phyloP scores from a whole-genome alignment of 306 rosid species.

The Pterocarpus santalinus region DNA sequence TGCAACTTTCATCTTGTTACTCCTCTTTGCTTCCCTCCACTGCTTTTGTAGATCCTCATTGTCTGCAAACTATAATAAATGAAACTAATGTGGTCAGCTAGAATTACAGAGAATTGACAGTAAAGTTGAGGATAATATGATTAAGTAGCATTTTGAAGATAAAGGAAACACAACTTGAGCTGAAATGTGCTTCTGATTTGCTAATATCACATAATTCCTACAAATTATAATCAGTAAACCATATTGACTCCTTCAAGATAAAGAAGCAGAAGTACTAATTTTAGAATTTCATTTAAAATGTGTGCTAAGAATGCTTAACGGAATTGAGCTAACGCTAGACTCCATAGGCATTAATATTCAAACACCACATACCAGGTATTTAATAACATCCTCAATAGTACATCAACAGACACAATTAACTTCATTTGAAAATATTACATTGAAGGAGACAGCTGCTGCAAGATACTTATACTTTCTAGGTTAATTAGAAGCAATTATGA shows the following conservation, averaged over 20 bases:
- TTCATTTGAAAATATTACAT: conserved; percentile 7
- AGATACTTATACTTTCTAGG: conserved; percentile 10
- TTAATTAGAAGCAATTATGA: background rate
- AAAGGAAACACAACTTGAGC: conserved; percentile 24
- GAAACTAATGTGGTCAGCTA: conserved; percentile 47
- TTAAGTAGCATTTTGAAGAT: conserved; percentile 20
- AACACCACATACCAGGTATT: conserved; percentile 16
- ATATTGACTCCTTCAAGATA: conserved; percentile 34
- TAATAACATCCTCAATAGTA: conserved; percentile 5
- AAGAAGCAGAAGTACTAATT: conserved; percentile 22
- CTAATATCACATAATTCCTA: conserved; percentile 10
- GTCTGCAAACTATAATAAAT: conserved; percentile 73
- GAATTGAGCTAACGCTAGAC: conserved; percentile 19
- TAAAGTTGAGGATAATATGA: conserved; percentile 40
- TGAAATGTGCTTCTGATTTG: conserved; percentile 4
- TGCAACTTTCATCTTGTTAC: conserved; percentile 84
- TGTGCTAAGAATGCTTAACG: conserved; percentile 5
- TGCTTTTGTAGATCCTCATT: conserved; percentile 81
- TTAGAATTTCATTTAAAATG: background rate
- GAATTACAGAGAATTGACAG: conserved; percentile 35
- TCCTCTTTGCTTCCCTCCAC: conserved; percentile 89
- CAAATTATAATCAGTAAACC: conserved; percentile 13
- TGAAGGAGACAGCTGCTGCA: conserved; percentile 36
- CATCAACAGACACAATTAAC: conserved; percentile 6
- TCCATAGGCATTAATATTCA: conserved; percentile 13